Evolutionary conservation across 352 stramenopile species (phyloP).

Genomic region (Pythium rishiriense): DNA sequence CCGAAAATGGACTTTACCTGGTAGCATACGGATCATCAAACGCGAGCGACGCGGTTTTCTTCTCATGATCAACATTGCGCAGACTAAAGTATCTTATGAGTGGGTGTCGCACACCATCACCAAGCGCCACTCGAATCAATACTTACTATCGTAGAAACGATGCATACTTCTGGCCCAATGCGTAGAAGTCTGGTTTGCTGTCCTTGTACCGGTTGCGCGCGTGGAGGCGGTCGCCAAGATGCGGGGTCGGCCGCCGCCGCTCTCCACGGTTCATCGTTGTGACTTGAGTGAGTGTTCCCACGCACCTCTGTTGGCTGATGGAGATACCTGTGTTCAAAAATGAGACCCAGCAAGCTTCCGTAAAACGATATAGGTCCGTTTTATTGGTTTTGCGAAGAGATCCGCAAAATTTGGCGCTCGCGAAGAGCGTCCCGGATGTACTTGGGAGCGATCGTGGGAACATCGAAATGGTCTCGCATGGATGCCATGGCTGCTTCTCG

Average conservation of each 20-base stretch:
- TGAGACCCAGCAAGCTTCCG: neutral
- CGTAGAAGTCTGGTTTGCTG: slow-evolving; percentile 74
- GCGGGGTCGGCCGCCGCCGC: slow-evolving; percentile 53
- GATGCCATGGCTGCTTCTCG: slow-evolving; percentile 77
- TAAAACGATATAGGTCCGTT: slow-evolving; percentile 14
- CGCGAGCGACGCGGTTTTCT: slow-evolving; percentile 52
- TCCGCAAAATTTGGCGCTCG: slow-evolving; percentile 14
- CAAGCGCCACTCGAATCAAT: neutral
- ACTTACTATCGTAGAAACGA: slow-evolving; percentile 69
- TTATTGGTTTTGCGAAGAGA: slow-evolving; percentile 14
- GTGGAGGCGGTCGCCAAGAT: slow-evolving; percentile 64
- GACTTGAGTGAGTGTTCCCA: neutral
- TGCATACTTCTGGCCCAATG: slow-evolving; percentile 58
- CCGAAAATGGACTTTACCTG: slow-evolving; percentile 34
- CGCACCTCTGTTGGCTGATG: neutral
- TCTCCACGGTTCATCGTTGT: slow-evolving; percentile 33
- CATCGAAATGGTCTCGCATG: slow-evolving; percentile 60
- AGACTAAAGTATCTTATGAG: slow-evolving; percentile 48
- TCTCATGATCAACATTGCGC: slow-evolving; percentile 57
- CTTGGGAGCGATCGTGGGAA: slow-evolving; percentile 39
- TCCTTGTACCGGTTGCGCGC: slow-evolving; percentile 74
- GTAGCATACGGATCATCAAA: slow-evolving; percentile 82
- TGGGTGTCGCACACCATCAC: neutral
- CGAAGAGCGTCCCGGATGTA: slow-evolving; percentile 36
- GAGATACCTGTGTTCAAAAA: neutral